Evolutionary conservation across 2,329 filamentous ascomycete genomes (phyloP).

Genomic region (Alternaria angustiovoidea): DNA sequence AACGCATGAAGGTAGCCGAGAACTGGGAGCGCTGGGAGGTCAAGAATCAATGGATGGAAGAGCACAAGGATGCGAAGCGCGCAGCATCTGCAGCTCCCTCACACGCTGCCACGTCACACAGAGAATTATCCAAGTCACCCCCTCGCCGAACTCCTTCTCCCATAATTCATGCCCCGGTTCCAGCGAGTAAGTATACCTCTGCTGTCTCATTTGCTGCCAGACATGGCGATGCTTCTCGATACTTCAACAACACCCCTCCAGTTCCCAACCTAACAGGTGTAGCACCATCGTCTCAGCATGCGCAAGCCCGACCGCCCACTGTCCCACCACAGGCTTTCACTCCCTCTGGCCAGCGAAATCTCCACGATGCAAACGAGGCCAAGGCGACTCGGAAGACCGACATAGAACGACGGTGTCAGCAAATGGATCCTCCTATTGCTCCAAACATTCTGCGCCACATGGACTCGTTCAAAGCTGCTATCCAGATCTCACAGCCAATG

Average conservation of each 20-base stretch:
- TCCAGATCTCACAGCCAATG: conserved; percentile 73
- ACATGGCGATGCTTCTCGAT: conserved; percentile 24
- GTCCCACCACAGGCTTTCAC: conserved; percentile 45
- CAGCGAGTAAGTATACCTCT: conserved; percentile 45
- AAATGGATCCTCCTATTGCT: conserved; percentile 71
- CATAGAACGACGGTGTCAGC: conserved; percentile 74
- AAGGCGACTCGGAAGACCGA: conserved; percentile 71
- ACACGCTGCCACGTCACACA: conserved; percentile 27
- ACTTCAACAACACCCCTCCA: conserved; percentile 30
- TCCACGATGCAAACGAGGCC: conserved; percentile 69
- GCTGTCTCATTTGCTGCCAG: conserved; percentile 23
- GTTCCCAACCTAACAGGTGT: conserved; percentile 40
- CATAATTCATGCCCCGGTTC: conserved; percentile 44
- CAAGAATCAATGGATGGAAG: conserved; percentile 43
- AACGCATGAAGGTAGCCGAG: conserved; percentile 66
- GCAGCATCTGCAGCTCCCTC: conserved; percentile 28
- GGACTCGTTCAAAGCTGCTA: conserved; percentile 76
- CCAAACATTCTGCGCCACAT: conserved; percentile 72
- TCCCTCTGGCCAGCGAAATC: conserved; percentile 59
- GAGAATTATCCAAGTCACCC: conserved; percentile 35
- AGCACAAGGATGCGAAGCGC: conserved; percentile 20
- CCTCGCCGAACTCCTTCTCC: conserved; percentile 37
- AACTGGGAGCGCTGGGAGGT: conserved; percentile 80
- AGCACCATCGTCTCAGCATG: conserved; percentile 40
- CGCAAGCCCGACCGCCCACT: conserved; percentile 44